Evolutionary conservation across 2,329 filamentous ascomycete genomes (phyloP).

Genomic region (Didymosphaeria variabile): DNA sequence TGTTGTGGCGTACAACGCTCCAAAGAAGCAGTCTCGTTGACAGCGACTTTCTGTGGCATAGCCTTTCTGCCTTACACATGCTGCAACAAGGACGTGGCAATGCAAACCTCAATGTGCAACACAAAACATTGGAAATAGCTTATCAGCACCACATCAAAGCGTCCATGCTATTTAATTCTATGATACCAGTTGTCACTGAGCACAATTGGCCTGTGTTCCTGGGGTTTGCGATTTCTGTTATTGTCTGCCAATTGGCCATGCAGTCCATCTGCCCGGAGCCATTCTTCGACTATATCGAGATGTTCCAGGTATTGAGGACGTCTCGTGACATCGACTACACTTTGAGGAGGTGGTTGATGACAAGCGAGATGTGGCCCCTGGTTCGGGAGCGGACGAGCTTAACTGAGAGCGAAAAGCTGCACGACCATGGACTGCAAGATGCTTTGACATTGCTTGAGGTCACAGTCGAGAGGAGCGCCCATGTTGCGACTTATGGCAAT

Average conservation of each 20-base stretch:
- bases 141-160: conserved; percentile 13
- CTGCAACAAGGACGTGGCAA: not conserved
- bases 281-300: conserved; percentile 14
- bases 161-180: not conserved
- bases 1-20: not conserved
- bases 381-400: not conserved
- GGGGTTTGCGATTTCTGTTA: conserved; percentile 3
- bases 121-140: not conserved
- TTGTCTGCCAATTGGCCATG: conserved; percentile 15
- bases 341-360: not conserved
- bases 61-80: conserved; percentile 1
- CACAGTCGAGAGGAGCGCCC: not conserved
- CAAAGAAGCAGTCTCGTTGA: not conserved
- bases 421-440: not conserved
- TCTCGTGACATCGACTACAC: not conserved
- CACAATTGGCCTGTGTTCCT: conserved; percentile 7
- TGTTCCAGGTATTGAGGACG: conserved; percentile 2
- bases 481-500: not conserved
- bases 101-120: not conserved
- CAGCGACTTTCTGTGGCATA: conserved; percentile 3
- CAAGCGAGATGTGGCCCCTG: conserved; percentile 8
- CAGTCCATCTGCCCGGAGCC: conserved; percentile 5
- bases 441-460: not conserved
- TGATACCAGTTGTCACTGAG: not conserved
- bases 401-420: not conserved